Evolutionary conservation across 495 filamentous ascomycete species (phyloP), one percentile per base, ranked within the genome.

Genomic region (Paragyromitra xinjiangensis): DNA sequence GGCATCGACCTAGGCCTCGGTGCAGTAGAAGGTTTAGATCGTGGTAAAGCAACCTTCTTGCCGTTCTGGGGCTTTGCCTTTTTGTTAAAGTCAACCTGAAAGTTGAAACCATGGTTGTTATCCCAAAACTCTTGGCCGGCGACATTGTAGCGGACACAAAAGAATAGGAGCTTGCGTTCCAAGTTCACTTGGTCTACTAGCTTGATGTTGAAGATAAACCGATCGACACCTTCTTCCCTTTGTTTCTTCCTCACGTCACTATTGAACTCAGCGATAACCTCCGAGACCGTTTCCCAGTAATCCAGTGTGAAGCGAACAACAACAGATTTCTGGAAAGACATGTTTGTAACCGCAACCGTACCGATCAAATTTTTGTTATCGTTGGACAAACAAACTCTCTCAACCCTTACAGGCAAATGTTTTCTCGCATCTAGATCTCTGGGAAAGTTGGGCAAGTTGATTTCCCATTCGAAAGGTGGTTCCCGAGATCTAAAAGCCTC

Each of bases 241-340:
- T 92, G 90, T 69, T 88, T 88, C 50, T 88, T 91, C 11, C 89
- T 88, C 42, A 94, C 87, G 84, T 96, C 92, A 69, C 91, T 88
- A 83, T 90, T 92, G 84, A 89, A 99, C 80, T 97, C 94, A 8
- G 94, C 96, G 51, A 88, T 87, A 3, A 99, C 92, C 82, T 99
- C 95, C 1, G 95, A 99, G 2, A 94, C 94, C 0, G 95, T 99
- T 85, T 95, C 96, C 95, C 95, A 99, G 82, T 94, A 94, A 84
- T 99, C 95, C 69, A 98, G 88, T 0, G 96, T 98, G 82, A 99
- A 99, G 37, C 95, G 89, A 83, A 93, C 94, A 24, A 91, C 89
- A 50, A 99, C 94, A 9, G 85, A 82, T 83, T 99, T 99, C 55
- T 97, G 90, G 85, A 95, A 99, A 0, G 94, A 89, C 22, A 98